Evolutionary conservation across 148 eudicot species (phyloP).

Genomic region (Dianthus caryophyllus): DNA sequence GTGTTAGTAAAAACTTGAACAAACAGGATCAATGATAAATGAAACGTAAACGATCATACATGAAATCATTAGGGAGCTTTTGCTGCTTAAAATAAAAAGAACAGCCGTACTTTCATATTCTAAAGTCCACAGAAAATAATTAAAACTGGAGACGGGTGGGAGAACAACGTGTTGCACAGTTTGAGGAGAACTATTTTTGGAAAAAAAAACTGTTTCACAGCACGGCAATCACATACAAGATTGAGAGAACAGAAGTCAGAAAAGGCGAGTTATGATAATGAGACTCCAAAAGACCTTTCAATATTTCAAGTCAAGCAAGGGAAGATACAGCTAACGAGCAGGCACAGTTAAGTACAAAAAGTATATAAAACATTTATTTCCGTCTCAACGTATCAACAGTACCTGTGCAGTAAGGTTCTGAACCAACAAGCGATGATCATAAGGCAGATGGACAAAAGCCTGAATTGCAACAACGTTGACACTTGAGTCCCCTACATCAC

Average conservation of each 20-base stretch:
- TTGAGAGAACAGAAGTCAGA: background rate
- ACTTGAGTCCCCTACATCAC: constrained; percentile 54
- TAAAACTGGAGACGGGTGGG: background rate
- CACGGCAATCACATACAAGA: background rate
- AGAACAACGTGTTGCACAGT: too few relatives aligned
- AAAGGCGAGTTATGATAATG: background rate
- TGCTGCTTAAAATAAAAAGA: too few relatives aligned
- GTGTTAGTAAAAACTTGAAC: background rate
- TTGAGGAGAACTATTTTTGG: too few relatives aligned
- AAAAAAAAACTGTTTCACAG: background rate
- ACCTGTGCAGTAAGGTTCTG: constrained; percentile 95
- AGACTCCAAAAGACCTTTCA: background rate
- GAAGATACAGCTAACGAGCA: background rate
- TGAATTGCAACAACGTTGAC: constrained; percentile 70
- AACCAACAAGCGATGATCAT: constrained; percentile 62
- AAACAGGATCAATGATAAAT: background rate
- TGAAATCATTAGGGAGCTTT: too few relatives aligned
- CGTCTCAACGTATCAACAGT: background rate
- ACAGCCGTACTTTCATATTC: background rate
- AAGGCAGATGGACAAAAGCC: constrained; percentile 78
- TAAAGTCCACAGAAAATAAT: background rate
- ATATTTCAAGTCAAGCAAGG: background rate
- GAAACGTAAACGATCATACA: background rate
- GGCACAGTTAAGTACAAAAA: background rate
- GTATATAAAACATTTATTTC: background rate